Percentiles rank a stretch among this genome's conserved stretches.
Evolutionary conservation across 2,329 filamentous ascomycete genomes (phyloP).

Genomic region (Tolypocladium nubicola): DNA sequence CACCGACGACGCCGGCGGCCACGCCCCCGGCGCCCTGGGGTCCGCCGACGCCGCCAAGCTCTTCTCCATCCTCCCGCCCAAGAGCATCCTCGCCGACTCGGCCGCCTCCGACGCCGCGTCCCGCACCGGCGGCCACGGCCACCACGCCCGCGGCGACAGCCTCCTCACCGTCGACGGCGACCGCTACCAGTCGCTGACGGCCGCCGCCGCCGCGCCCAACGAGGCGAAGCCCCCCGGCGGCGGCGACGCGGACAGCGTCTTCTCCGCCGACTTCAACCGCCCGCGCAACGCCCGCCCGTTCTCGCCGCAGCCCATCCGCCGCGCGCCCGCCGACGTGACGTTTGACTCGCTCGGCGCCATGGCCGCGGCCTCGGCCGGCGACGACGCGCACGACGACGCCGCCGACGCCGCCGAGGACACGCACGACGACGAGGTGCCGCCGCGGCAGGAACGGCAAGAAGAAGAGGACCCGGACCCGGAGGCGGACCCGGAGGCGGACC

Average conservation of each 20-base stretch:
- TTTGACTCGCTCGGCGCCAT: slow-evolving; percentile 24
- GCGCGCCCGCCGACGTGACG: slow-evolving; percentile 29
- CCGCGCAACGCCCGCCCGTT: slow-evolving; percentile 47
- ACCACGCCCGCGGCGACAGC: slow-evolving; percentile 41
- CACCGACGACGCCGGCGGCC: slow-evolving; percentile 22
- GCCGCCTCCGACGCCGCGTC: slow-evolving; percentile 21
- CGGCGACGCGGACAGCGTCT: slow-evolving; percentile 37
- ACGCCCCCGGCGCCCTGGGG: slow-evolving; percentile 17
- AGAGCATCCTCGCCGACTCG: slow-evolving; percentile 49
- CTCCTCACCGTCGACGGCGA: slow-evolving; percentile 37
- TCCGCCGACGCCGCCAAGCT: slow-evolving; percentile 33
- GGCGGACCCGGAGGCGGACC: background rate
- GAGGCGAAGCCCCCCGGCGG: background rate
- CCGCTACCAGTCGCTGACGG: slow-evolving; percentile 44
- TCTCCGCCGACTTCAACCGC: slow-evolving; percentile 42
- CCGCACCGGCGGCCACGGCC: background rate
- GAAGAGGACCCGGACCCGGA: slow-evolving; percentile 5
- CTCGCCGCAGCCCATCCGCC: slow-evolving; percentile 42
- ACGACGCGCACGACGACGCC: background rate
- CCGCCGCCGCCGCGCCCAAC: background rate
- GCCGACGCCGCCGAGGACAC: slow-evolving; percentile 4
- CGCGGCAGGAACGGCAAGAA: background rate
- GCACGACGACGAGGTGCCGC: background rate
- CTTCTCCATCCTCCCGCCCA: slow-evolving; percentile 54
- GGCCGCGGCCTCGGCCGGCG: background rate